Evolutionary conservation across 2,329 filamentous ascomycete species (phyloP), one percentile per base, ranked within the genome.

Genomic region (Stromatinia cepivora): DNA sequence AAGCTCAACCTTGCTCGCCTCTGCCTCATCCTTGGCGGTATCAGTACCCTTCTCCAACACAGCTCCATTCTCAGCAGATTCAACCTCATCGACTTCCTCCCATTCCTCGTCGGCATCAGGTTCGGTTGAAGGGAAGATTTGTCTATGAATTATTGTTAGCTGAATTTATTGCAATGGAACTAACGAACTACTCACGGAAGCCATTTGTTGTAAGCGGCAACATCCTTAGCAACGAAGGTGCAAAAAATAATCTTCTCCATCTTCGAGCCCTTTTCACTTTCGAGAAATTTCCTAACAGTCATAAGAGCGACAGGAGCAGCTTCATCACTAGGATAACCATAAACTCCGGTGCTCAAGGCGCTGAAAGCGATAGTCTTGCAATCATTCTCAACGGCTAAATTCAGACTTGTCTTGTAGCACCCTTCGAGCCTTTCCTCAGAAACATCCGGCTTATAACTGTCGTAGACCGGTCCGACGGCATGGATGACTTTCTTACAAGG

Each of bases 271-370:
- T 82, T 75, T 6, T 82, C 74, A 6, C 80, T 77, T 25, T 84
- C 82, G n/a, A 90, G 75, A 71, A 87, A 90, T 48, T 80, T 77
- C 67, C 85, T 83, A 13, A 89, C 85, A 1, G 86, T 80, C 45
- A 85, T 82, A 66, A 91, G 84, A 1, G 93, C 95, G 13, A 90
- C 84, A n/a, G 83, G 79, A 0, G 93, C 92, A 0, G 94, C 95
- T 53, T 89, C 85, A 0, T 77, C 72, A 74, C 87, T 91, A 0
- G 94, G 94, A 77, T 96, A 98, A 0, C 92, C 92, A 77, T 97
- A 98, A 1, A 97, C 79, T 0, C 94, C 95, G 0, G 94, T 97
- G 77, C 93, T 97, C 70, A 98, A 85, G 28, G 88, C 90, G 53
- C 90, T 88, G 75, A 99, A 97, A 0, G 92, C 95, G 68, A 98